A percentile compares a stretch with the other conserved stretches of the same genome.
Evolutionary conservation across 805 yeast species (phyloP).

Genomic region (Cyberlindnera misumaiensis): DNA sequence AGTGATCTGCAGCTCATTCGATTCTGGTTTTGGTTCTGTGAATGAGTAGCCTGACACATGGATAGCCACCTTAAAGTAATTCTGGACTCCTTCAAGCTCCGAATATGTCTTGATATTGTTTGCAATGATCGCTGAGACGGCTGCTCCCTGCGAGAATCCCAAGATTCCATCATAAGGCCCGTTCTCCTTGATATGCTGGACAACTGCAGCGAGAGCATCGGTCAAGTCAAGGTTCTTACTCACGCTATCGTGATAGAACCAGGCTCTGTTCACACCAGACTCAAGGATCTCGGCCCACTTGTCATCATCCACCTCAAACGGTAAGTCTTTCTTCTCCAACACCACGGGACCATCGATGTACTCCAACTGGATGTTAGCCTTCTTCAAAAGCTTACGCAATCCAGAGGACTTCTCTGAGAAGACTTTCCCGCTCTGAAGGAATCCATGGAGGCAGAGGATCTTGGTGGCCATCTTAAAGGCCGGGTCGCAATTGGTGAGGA

Average conservation of each 20-base stretch:
- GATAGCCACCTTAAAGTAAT: conserved; percentile 59
- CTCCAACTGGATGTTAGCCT: conserved; percentile 58
- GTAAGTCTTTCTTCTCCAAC: conserved; percentile 64
- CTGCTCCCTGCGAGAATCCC: conserved; percentile 96
- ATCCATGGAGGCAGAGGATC: conserved; percentile 87
- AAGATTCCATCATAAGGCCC: conserved; percentile 86
- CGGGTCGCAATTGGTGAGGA: too few species aligned
- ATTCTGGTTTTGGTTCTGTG: conserved; percentile 33
- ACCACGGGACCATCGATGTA: conserved; percentile 76
- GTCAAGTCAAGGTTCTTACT: conserved; percentile 44
- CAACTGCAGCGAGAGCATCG: conserved; percentile 41
- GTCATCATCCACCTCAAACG: conserved; percentile 55
- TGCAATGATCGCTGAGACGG: conserved; percentile 65
- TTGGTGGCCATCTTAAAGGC: conserved; percentile 33
- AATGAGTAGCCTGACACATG: conserved; percentile 63
- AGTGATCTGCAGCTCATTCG: conserved; percentile 29
- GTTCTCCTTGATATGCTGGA: conserved; percentile 46
- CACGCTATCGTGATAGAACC: conserved; percentile 63
- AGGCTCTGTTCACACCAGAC: conserved; percentile 46
- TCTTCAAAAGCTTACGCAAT: conserved; percentile 65
- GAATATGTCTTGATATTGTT: conserved; percentile 36
- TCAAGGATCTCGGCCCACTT: conserved; percentile 42
- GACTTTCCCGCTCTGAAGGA: conserved; percentile 73
- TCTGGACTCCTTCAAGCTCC: conserved; percentile 20
- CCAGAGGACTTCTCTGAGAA: conserved; percentile 90